Evolutionary conservation across 2,329 filamentous ascomycete species (phyloP).

Genomic region (Fusarium ambrosium): DNA sequence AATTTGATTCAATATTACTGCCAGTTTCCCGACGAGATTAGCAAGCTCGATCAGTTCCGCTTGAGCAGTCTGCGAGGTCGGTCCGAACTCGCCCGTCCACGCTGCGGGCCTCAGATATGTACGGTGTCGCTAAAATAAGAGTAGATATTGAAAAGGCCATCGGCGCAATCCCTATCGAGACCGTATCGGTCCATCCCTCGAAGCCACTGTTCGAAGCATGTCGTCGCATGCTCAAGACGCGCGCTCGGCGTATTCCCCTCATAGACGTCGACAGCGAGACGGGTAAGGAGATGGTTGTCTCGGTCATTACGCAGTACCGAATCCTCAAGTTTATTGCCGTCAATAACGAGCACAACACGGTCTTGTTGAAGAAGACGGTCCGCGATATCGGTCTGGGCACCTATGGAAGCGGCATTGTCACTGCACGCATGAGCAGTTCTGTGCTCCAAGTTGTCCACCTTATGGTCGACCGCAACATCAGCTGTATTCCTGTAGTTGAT

Average conservation of each 20-base stretch:
- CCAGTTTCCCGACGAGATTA: slow-evolving; percentile 91
- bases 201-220: slow-evolving; percentile 95
- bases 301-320: slow-evolving; percentile 97
- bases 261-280: slow-evolving; percentile 97
- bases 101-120: not conserved
- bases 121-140: slow-evolving; percentile 32
- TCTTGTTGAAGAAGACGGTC: slow-evolving; percentile 88
- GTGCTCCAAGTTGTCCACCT: slow-evolving; percentile 95
- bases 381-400: slow-evolving; percentile 88
- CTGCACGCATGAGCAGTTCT: slow-evolving; percentile 87
- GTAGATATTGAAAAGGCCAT: slow-evolving; percentile 95
- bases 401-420: slow-evolving; percentile 81
- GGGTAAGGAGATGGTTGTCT: slow-evolving; percentile 90
- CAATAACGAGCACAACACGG: slow-evolving; percentile 87
- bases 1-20: slow-evolving; percentile 99
- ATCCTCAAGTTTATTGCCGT: slow-evolving; percentile 99
- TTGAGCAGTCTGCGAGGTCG: slow-evolving; percentile 91
- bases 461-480: slow-evolving; percentile 94
- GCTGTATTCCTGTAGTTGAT: slow-evolving; percentile 93
- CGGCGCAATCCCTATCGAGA: slow-evolving; percentile 91
- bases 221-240: slow-evolving; percentile 91
- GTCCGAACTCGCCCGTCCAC: slow-evolving; percentile 2
- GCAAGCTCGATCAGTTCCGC: slow-evolving; percentile 92
- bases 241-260: slow-evolving; percentile 92
- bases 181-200: slow-evolving; percentile 93